phyloP scores from a whole-genome alignment of 1,139 yeast species.

The Entelexis sorbosivorans region DNA sequence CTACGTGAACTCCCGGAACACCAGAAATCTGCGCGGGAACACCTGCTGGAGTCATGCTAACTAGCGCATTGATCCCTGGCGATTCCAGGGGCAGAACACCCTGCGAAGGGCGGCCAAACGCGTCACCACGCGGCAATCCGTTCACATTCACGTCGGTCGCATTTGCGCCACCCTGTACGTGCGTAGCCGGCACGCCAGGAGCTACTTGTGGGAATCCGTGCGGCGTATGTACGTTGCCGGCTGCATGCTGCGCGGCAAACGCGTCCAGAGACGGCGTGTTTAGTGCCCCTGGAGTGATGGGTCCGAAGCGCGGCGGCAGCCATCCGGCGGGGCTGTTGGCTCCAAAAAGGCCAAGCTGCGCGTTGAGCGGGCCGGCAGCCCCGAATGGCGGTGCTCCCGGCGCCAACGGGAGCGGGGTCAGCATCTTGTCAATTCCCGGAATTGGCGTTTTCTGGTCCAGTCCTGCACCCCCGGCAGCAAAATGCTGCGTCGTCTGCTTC shows the following conservation, averaged over 20 bases:
- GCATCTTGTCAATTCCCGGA: constrained; percentile 32
- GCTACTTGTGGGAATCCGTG: constrained; percentile 1
- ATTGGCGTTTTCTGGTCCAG: constrained; percentile 24
- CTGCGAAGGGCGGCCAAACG: not conserved
- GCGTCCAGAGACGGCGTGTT: not conserved
- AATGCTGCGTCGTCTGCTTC: not conserved
- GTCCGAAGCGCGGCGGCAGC: constrained; percentile 9
- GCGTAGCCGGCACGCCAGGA: not conserved
- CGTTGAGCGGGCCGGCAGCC: not conserved
- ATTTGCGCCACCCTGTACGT: not conserved
- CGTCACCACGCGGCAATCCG: not conserved
- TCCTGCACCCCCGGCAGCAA: not conserved
- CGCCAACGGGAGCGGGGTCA: constrained; percentile 30
- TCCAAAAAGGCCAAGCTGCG: not conserved
- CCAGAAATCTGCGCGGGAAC: not conserved
- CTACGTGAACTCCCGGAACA: not conserved
- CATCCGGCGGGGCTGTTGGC: constrained; percentile 7
- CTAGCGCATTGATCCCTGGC: not conserved
- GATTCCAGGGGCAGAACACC: not conserved
- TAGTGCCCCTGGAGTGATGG: constrained; percentile 13
- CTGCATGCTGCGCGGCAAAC: not conserved
- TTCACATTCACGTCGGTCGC: not conserved
- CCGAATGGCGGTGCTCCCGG: constrained; percentile 17
- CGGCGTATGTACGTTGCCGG: not conserved
- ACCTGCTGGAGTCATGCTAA: not conserved